phyloP scores from a whole-genome alignment of 2,329 filamentous ascomycete genomes.

The Verticillium dahliae region DNA sequence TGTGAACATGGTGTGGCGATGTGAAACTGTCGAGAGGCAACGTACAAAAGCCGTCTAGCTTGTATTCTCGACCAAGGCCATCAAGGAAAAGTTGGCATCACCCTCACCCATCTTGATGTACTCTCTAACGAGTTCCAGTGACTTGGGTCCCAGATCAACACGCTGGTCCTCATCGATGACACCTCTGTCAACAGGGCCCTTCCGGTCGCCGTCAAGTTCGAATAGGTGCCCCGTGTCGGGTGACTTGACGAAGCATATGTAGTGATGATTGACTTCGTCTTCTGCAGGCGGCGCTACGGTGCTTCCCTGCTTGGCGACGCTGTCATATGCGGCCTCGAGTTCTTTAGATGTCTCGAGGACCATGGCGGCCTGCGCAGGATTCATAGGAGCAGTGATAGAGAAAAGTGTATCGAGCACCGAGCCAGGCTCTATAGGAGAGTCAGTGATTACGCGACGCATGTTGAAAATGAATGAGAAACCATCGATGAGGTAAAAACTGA shows the following conservation, averaged over 20 bases:
- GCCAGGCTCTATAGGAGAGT: slow-evolving; percentile 4
- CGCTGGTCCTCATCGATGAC: slow-evolving; percentile 30
- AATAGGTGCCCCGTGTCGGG: slow-evolving; percentile 47
- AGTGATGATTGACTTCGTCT: slow-evolving; percentile 61
- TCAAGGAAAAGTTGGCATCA: slow-evolving; percentile 21
- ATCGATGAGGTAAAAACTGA: slow-evolving; percentile 26
- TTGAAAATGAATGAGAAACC: neutral
- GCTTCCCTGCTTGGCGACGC: slow-evolving; percentile 55
- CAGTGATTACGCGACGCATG: neutral
- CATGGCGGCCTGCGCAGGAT: slow-evolving; percentile 48
- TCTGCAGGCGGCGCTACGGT: slow-evolving; percentile 56
- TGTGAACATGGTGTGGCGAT: too few species aligned
- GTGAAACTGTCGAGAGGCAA: too few species aligned
- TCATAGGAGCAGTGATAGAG: slow-evolving; percentile 53
- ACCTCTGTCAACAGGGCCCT: slow-evolving; percentile 54
- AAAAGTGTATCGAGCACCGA: slow-evolving; percentile 43
- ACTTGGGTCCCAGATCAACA: slow-evolving; percentile 46
- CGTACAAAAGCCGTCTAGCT: neutral
- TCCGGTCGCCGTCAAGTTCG: slow-evolving; percentile 63
- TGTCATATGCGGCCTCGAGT: slow-evolving; percentile 57
- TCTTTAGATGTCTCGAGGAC: slow-evolving; percentile 59
- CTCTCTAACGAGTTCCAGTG: slow-evolving; percentile 42
- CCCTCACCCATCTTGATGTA: slow-evolving; percentile 20
- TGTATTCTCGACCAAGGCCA: slow-evolving; percentile 18
- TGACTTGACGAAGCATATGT: slow-evolving; percentile 63